These are phyloP conservation scores for Penicillium manginii DNA, from an alignment of 495 filamentous ascomycete genomes.

Conservation along the genomic window DNA sequence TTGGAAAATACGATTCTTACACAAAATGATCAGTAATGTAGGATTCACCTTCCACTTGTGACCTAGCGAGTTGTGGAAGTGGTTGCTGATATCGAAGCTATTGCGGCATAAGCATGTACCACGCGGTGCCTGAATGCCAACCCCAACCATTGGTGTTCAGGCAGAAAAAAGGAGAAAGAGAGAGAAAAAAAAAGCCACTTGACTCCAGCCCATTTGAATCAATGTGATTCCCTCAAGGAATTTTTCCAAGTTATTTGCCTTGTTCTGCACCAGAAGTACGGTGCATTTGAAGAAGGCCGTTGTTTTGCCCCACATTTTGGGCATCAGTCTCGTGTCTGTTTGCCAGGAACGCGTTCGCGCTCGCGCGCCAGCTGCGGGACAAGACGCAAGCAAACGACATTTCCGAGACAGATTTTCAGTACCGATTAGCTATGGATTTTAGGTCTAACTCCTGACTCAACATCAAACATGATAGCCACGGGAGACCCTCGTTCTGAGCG, in stretches of 20 bases:
- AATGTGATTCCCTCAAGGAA: background rate
- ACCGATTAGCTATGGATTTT: no score
- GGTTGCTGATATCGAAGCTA: background rate
- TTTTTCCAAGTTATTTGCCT: background rate
- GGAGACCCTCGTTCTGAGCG: no score
- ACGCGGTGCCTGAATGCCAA: conserved; percentile 1
- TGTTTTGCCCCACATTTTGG: conserved; percentile 21
- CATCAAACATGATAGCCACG: background rate
- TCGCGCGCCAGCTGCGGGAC: background rate
- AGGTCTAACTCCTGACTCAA: background rate
- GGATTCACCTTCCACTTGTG: background rate
- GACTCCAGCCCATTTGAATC: background rate
- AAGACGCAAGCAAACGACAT: conserved; percentile 2
- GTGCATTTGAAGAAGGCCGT: conserved; percentile 10
- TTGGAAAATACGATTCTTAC: background rate
- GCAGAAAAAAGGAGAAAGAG: background rate
- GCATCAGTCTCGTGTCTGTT: conserved; percentile 26
- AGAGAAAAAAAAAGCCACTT: background rate
- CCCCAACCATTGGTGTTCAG: background rate
- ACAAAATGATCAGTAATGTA: background rate
- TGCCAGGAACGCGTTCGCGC: conserved; percentile 4
- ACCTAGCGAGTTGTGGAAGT: background rate
- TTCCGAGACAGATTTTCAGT: background rate
- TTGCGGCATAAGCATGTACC: conserved; percentile 1
- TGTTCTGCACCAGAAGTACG: conserved; percentile 8